Conservation (phyloP, 257 asterid genomes). For the Pogostemon cablin region DNA sequence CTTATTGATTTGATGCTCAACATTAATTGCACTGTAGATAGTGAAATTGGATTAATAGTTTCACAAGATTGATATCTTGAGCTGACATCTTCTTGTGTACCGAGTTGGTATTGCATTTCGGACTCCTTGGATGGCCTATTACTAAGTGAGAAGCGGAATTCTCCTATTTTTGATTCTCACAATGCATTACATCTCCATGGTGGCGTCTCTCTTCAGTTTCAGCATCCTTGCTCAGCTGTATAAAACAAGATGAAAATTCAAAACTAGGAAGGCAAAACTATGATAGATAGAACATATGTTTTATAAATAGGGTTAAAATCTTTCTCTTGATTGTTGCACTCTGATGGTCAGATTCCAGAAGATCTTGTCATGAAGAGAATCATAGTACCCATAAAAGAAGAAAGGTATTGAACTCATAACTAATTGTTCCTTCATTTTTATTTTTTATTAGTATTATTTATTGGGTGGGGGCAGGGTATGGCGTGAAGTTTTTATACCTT, state of each 20-base stretch:
- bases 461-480: neutral
- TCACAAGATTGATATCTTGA: constrained; percentile 16
- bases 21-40: constrained; percentile 9
- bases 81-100: constrained; percentile 13
- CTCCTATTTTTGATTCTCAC: constrained; percentile 14
- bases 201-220: constrained; percentile 22
- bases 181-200: constrained; percentile 4
- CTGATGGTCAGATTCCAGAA: constrained; percentile 57
- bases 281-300: constrained; percentile 6
- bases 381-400: constrained; percentile 53
- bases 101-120: constrained; percentile 16
- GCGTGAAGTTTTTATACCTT: constrained; percentile 23
- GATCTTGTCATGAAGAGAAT: constrained; percentile 50
- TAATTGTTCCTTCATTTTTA: neutral
- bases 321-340: constrained; percentile 33
- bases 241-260: neutral
- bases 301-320: constrained; percentile 15
- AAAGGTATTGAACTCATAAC: constrained; percentile 56
- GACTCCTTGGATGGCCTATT: constrained; percentile 15
- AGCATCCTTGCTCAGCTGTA: neutral
- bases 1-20: neutral
- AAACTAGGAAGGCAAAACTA: constrained; percentile 8
- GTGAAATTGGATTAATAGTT: neutral
- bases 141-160: constrained; percentile 22
- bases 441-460: neutral